Conservation (phyloP, 176 grass and related monocot genomes). For the Phragmites australis region DNA sequence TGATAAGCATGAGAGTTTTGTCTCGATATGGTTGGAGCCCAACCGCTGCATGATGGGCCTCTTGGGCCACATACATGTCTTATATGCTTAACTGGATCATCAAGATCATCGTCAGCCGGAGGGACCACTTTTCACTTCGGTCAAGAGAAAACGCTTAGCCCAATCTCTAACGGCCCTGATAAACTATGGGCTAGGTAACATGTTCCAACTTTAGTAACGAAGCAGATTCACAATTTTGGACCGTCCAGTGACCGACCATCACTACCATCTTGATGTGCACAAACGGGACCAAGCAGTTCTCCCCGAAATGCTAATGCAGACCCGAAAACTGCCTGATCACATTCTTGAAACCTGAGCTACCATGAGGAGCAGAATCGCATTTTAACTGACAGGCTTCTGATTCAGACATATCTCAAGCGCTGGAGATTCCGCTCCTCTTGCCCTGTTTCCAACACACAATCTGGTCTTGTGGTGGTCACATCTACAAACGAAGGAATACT, state of each 20-base stretch:
- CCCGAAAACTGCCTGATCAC: background rate
- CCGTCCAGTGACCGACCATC: too few relatives aligned
- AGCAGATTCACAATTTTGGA: background rate
- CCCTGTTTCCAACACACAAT: background rate
- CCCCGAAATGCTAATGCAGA: background rate
- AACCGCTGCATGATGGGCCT: background rate
- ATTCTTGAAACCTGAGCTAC: background rate
- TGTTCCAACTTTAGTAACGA: background rate
- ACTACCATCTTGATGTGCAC: too few relatives aligned
- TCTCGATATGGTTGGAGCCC: background rate
- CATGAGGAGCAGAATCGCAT: background rate
- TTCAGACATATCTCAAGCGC: background rate
- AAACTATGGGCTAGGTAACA: background rate
- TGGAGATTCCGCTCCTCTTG: background rate
- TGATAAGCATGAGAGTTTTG: too few relatives aligned
- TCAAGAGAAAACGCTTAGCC: background rate
- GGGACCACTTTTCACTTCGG: background rate
- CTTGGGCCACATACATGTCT: background rate
- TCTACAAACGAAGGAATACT: background rate
- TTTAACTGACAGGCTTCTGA: background rate
- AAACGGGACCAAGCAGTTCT: background rate
- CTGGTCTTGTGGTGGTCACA: background rate
- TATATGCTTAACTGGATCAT: too few relatives aligned
- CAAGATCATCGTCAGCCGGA: background rate
- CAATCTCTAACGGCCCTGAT: background rate